Percentiles rank a stretch among this genome's conserved stretches.
Evolutionary conservation across 441 rosid species (phyloP).

Genomic region (Flueggea neowawraea): DNA sequence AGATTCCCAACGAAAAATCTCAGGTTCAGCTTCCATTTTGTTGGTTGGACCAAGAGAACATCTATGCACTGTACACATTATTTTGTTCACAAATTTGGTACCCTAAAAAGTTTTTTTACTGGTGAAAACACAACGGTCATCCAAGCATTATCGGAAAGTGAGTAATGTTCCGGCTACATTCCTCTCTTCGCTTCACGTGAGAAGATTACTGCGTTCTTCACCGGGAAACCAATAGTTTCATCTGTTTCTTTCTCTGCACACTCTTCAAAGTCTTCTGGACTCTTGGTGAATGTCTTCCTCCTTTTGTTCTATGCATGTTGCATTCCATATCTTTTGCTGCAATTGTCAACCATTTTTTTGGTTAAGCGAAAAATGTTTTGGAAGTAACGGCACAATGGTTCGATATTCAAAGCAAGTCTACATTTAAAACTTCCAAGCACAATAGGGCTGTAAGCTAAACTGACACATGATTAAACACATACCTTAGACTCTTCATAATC

Average conservation of each 20-base stretch:
- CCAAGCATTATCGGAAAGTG: constrained; percentile 85
- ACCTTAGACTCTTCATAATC: constrained; percentile 80
- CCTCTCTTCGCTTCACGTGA: constrained; percentile 93
- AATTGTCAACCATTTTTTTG: constrained; percentile 8
- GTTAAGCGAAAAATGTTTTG: neutral
- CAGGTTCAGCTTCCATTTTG: too few species aligned
- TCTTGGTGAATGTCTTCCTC: constrained; percentile 3
- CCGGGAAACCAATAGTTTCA: constrained; percentile 61
- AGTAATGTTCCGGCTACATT: constrained; percentile 83
- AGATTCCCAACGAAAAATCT: too few species aligned
- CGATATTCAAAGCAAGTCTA: too few species aligned
- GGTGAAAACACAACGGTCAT: constrained; percentile 84
- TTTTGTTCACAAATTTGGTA: constrained; percentile 6
- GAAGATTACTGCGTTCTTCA: constrained; percentile 69
- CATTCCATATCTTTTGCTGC: constrained; percentile 62
- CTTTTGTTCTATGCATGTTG: constrained; percentile 33
- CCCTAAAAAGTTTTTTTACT: constrained; percentile 9
- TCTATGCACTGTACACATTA: neutral
- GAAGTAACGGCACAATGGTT: too few species aligned
- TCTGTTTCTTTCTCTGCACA: constrained; percentile 19
- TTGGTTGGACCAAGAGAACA: too few species aligned
- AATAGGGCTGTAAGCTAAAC: too few species aligned
- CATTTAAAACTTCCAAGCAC: too few species aligned
- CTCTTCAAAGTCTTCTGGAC: constrained; percentile 23
- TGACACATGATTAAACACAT: neutral